Conservation (phyloP, 1,284 basidiomycete species). For the Cutaneotrichosporon dermatis region DNA sequence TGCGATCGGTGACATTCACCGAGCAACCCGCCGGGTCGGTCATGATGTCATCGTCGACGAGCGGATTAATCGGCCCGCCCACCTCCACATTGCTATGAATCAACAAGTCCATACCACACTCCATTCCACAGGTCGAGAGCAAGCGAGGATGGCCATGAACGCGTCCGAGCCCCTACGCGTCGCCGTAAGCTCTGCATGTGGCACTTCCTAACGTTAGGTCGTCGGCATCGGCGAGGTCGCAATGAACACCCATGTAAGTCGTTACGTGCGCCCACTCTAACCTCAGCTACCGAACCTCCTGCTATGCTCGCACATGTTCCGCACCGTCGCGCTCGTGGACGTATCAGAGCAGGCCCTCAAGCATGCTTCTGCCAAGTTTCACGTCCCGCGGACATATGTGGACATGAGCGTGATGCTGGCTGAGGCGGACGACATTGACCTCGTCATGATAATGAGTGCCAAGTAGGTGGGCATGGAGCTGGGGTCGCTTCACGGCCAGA, state of each 20-base stretch:
- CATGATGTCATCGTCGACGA: too few species aligned
- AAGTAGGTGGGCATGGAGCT: constrained; percentile 22
- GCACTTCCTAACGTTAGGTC: constrained; percentile 4
- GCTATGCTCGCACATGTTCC: constrained; percentile 21
- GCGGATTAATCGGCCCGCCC: too few species aligned
- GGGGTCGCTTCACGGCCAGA: too few species aligned
- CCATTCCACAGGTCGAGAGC: background rate
- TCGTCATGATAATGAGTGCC: constrained; percentile 35
- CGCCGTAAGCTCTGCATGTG: background rate
- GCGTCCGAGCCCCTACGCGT: constrained; percentile 3
- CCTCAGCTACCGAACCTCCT: constrained; percentile 20
- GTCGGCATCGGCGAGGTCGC: constrained; percentile 18
- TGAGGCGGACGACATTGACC: constrained; percentile 33
- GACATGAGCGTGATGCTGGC: constrained; percentile 27
- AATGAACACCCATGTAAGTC: constrained; percentile 10
- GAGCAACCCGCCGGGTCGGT: too few species aligned
- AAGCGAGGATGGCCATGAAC: background rate
- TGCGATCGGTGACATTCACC: too few species aligned
- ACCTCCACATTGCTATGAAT: too few species aligned
- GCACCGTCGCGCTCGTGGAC: constrained; percentile 39
- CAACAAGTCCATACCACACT: too few species aligned
- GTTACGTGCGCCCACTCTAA: background rate
- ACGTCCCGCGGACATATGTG: constrained; percentile 17
- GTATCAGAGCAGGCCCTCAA: constrained; percentile 30
- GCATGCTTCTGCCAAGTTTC: constrained; percentile 40